These are phyloP conservation scores for Penicillium maclennaniae DNA, from an alignment of 495 filamentous ascomycete genomes.

Conservation along the genomic window DNA sequence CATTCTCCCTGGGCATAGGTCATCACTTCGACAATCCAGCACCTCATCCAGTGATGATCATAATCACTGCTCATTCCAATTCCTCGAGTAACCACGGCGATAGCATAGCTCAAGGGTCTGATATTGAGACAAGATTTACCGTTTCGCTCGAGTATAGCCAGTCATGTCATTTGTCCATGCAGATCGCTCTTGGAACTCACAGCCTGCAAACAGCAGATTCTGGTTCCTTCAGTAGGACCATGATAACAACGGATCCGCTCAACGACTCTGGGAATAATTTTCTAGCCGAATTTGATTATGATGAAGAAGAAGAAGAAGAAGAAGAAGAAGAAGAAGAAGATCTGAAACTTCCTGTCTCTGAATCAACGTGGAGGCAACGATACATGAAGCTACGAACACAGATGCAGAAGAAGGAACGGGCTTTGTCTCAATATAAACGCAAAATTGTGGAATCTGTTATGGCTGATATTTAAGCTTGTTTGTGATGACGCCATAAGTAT, in stretches of 20 bases:
- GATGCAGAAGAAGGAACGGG: conserved; percentile 49
- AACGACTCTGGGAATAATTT: conserved; percentile 4
- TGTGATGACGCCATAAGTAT: neutral
- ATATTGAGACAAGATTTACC: conserved; percentile 16
- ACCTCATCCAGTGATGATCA: conserved; percentile 18
- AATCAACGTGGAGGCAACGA: conserved; percentile 43
- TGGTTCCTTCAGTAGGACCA: neutral
- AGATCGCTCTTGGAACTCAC: conserved; percentile 23
- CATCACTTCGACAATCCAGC: conserved; percentile 34
- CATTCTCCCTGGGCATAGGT: conserved; percentile 38
- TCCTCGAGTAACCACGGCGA: neutral
- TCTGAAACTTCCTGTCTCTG: conserved; percentile 20
- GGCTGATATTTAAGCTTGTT: conserved; percentile 37
- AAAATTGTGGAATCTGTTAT: conserved; percentile 57
- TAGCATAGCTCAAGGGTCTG: neutral
- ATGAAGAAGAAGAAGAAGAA: conserved; percentile 31
- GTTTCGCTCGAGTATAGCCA: conserved; percentile 32
- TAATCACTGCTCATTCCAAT: conserved; percentile 20
- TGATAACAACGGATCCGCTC: neutral
- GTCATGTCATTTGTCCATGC: conserved; percentile 26
- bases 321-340: conserved; percentile 31
- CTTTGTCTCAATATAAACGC: conserved; percentile 48
- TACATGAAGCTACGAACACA: conserved; percentile 46
- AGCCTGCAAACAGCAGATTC: neutral
- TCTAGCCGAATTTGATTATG: conserved; percentile 30